These are phyloP conservation scores for Citrus cavaleriei DNA, from an alignment of 345 rosid genomes.

Conservation along the genomic window DNA sequence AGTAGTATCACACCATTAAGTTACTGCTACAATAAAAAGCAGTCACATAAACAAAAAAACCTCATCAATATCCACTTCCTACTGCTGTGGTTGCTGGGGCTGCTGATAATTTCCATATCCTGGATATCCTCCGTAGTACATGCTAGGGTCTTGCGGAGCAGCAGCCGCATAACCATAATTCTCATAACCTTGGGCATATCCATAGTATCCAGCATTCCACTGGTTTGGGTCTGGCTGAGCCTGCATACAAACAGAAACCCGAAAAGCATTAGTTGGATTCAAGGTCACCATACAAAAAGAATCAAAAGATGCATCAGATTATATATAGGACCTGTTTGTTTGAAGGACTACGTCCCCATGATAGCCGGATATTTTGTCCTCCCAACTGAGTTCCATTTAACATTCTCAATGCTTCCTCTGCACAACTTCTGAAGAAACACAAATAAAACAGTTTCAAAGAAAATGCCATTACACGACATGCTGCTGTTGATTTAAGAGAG, in stretches of 20 bases:
- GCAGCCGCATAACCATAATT: slow-evolving; percentile 67
- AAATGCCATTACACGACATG: background rate
- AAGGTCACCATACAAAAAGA: background rate
- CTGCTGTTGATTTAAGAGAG: background rate
- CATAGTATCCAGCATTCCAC: slow-evolving; percentile 63
- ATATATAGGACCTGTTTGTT: slow-evolving; percentile 58
- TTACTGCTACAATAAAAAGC: background rate
- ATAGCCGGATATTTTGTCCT: slow-evolving; percentile 80
- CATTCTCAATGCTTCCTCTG: slow-evolving; percentile 71
- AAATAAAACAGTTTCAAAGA: background rate
- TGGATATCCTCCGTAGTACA: slow-evolving; percentile 79
- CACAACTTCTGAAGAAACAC: slow-evolving; percentile 55
- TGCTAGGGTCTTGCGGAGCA: slow-evolving; percentile 71
- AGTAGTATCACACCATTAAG: background rate
- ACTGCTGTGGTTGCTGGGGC: slow-evolving; percentile 43
- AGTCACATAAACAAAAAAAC: background rate
- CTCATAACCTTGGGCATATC: slow-evolving; percentile 73
- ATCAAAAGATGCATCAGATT: background rate
- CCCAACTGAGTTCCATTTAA: slow-evolving; percentile 69
- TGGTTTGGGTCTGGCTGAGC: slow-evolving; percentile 61
- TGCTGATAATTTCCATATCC: slow-evolving; percentile 77
- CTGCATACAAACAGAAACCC: slow-evolving; percentile 20
- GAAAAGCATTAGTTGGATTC: background rate
- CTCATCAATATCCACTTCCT: slow-evolving; percentile 61
- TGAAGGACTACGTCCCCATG: slow-evolving; percentile 94